Base-by-base conservation (phyloP, 768 basidiomycete species). In the Filobasidium floriforme region DNA sequence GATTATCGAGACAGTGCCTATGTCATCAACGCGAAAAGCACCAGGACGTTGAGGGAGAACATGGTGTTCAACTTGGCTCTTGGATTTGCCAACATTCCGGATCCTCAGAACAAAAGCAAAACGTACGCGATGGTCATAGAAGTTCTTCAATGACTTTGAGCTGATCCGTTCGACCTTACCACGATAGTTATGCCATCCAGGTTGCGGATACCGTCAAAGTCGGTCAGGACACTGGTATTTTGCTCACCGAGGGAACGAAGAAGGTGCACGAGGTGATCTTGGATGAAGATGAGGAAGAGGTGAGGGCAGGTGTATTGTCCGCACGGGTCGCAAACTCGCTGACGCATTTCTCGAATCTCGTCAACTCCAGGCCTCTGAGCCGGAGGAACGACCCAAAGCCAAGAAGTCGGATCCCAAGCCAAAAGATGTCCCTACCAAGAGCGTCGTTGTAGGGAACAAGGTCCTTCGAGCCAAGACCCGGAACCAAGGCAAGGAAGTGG, bases 1-100 rank as follows among this genome's bases (percentile, higher is more conserved):
- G 94, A 99, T 77, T 97, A 93, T 80, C 86, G 92, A 49, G 94
- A 99, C 75, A 85, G 88, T 11, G 82, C 86, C 0, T 96, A 92
- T 76, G 80, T 92, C 14, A 81, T 98, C 43, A 88, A 88, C 5
- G 69, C 86, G 9, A 98, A 94, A 81, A 94, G 90, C 72, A 80
- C 80, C 7, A 86, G 88, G 11, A 80, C 79, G 15, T 76, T 97
- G 59, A 86, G 84, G 73, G 81, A 86, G 62, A 87, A 87, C 73
- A 96, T 94, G 92, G 83, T 90, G 29, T 82, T 96, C 76, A 89
- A 87, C 73, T 81, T 99, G 41, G 84, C 84, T 22, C 82, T 98
- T 59, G 92, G 92, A 1, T 92, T 98, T 77, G 83, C 87, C 29
- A 89, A 89, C 67, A 81, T 99, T 59, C 80, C 84, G 29, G 91